Percentiles rank a stretch among this genome's conserved stretches.
Conservation (phyloP, 371 early-diverging fungal genomes). For the Mortierella sp. region DNA sequence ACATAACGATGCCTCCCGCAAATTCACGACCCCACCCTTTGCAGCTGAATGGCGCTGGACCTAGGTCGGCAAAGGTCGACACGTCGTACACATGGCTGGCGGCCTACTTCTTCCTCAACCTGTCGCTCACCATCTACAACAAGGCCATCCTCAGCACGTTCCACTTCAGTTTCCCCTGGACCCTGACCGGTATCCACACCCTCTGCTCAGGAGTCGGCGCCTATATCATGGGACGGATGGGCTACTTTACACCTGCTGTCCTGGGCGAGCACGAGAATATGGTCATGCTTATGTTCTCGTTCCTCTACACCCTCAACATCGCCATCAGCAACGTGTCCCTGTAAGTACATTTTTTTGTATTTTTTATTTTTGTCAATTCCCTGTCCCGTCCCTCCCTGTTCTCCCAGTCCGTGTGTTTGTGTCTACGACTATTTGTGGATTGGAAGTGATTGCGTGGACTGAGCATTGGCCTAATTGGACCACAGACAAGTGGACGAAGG, state of each 20-base stretch:
- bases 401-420: not conserved
- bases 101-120: conserved; percentile 84
- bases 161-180: conserved; percentile 88
- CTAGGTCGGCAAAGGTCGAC: conserved; percentile 43
- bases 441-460: not conserved
- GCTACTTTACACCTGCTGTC: conserved; percentile 71
- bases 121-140: conserved; percentile 87
- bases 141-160: conserved; percentile 83
- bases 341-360: conserved; percentile 60
- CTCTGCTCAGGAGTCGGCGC: conserved; percentile 78
- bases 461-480: not conserved
- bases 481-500: not conserved
- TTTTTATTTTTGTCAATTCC: not conserved
- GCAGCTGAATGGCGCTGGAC: conserved; percentile 23
- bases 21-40: conserved; percentile 50
- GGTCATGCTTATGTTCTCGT: conserved; percentile 83
- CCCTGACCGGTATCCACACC: conserved; percentile 89
- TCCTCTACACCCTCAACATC: conserved; percentile 92
- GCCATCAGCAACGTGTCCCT: conserved; percentile 89
- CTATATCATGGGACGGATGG: conserved; percentile 62
- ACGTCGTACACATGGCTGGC: conserved; percentile 73
- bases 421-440: not conserved
- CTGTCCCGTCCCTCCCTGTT: not conserved
- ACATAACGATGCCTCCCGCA: conserved; percentile 25
- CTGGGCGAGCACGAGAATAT: conserved; percentile 72